Evolutionary conservation across 1,284 basidiomycete species (phyloP).

Genomic region (Ceratobasidium sp.): DNA sequence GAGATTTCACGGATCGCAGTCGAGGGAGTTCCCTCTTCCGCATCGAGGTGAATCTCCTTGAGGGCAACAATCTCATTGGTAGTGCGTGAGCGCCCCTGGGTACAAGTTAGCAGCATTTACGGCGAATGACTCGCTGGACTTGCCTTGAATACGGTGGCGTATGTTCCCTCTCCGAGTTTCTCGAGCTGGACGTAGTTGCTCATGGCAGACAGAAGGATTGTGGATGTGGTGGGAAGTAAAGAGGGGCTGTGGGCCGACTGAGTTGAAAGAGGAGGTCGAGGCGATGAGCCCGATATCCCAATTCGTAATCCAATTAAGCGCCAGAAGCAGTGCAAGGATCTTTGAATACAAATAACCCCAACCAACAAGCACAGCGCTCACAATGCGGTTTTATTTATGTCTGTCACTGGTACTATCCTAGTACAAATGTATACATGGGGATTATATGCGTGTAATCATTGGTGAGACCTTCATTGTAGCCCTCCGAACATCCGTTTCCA

Average conservation of each 20-base stretch:
- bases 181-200: constrained; percentile 70
- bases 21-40: constrained; percentile 93
- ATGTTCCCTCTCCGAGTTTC: constrained; percentile 87
- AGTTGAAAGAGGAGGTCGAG: constrained; percentile 29
- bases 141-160: constrained; percentile 92
- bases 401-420: too few species aligned
- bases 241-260: constrained; percentile 21
- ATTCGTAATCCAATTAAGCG: constrained; percentile 22
- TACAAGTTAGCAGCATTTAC: constrained; percentile 36
- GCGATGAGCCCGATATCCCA: neutral
- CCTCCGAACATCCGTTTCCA: too few species aligned
- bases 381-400: too few species aligned
- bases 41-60: constrained; percentile 95
- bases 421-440: too few species aligned
- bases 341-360: too few species aligned
- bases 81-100: constrained; percentile 79
- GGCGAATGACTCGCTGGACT: neutral
- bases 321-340: constrained; percentile 2
- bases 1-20: constrained; percentile 96
- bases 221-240: constrained; percentile 24
- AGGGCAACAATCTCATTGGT: constrained; percentile 90
- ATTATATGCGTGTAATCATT: too few species aligned
- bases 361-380: too few species aligned
- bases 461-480: too few species aligned
- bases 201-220: constrained; percentile 13